Evolutionary conservation across 345 rosid species (phyloP), one percentile per base, ranked within the genome.

Genomic region (Ceriops zippeliana): DNA sequence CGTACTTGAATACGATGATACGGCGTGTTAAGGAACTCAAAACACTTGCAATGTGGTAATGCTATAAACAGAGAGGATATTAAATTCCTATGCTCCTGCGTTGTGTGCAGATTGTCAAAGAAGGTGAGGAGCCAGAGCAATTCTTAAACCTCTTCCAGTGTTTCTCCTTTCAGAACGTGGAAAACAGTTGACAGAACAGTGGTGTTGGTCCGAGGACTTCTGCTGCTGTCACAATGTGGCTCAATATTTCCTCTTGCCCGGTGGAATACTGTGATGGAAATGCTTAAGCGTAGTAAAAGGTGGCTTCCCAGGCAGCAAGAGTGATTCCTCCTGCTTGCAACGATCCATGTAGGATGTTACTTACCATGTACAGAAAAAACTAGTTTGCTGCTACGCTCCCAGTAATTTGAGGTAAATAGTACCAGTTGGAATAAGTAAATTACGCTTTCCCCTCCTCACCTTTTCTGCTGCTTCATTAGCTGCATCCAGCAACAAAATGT

Each of bases 271-370:
- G 27, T 56, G 64, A 51, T 26, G 66, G 35, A 59, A 21, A 52
- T 16, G 30, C 19, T 63, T 62, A 54, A 65, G 68, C 65, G 70
- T 66, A 17, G 72, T 61, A 15, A 35, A 66, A 26, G 67, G 67
- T 54, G 62, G 79, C 83, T 78, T 87, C 86, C 83, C 81, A 67
- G 71, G 87, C 80, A 69, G 80, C 69, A 66, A 30, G 75, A 72
- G 61, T 47, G 67, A 26, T 57, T 11, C 26, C 47, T 62, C 66
- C 72, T 76, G 86, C 86, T 75, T 64, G 84, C 60, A 82, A 82
- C 38, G 84, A 81, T 81, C 84, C 62, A 3, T 21, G 27, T 22
- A 63, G 51, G 62, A 62, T 52, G 32, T 16, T 24, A 56, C 62
- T 53, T 31, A 28, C 19, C 54, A 73, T 68, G 84, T 78, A 80